Conservation (phyloP, 225 moss, liverwort and hornwort genomes). For the Marchantia paleacea region DNA sequence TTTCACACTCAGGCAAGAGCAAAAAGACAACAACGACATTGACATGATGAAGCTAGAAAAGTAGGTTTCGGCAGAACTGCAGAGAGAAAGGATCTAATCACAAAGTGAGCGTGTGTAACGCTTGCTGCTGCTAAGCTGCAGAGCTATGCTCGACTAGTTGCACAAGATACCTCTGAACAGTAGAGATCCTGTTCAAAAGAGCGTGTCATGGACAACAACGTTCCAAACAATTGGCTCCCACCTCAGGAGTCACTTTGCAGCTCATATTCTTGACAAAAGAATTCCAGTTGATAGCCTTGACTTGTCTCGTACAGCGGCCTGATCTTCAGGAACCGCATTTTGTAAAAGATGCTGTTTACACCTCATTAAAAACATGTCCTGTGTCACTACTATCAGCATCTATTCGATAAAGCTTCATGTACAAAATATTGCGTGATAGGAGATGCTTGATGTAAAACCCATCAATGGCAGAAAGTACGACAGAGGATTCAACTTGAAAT, state of each 20-base stretch:
- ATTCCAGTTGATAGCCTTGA: neutral
- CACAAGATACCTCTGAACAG: neutral
- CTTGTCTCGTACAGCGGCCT: neutral
- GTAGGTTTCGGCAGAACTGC: neutral
- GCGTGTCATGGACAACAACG: neutral
- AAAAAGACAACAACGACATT: neutral
- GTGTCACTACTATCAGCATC: neutral
- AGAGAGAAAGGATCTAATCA: neutral
- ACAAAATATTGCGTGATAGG: neutral
- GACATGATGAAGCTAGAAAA: neutral
- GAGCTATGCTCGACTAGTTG: neutral
- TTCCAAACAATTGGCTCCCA: neutral
- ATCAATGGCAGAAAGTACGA: neutral
- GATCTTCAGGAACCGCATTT: neutral
- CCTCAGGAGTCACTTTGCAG: neutral
- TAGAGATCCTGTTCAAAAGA: neutral
- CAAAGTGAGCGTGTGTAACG: neutral
- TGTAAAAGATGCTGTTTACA: neutral
- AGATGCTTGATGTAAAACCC: conserved; percentile 11
- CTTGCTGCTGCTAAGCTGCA: neutral
- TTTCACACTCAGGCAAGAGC: neutral
- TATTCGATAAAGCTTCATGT: neutral
- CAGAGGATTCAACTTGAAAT: neutral
- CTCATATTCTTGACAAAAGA: neutral
- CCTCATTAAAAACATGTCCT: neutral